phyloP scores from a whole-genome alignment of 2,329 filamentous ascomycete genomes.

The Bipolaris victoriae region DNA sequence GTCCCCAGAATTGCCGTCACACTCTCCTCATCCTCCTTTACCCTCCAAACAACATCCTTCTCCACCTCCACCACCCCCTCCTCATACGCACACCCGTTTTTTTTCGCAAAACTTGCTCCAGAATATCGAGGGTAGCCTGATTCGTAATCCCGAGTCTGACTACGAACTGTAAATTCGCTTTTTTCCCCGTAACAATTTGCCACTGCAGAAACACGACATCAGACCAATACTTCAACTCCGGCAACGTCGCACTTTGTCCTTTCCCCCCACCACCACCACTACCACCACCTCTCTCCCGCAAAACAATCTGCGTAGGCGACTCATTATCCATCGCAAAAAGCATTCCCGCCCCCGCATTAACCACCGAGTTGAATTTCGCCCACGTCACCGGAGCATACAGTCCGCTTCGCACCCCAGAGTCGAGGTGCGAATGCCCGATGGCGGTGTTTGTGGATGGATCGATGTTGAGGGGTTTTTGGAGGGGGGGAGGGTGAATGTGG shows the following conservation, averaged over 20 bases:
- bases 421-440: background rate
- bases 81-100: background rate
- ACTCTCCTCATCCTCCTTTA: background rate
- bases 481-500: no score
- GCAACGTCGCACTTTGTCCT: background rate
- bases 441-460: background rate
- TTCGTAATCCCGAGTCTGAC: background rate
- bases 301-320: background rate
- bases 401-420: background rate
- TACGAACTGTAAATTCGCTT: background rate
- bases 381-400: background rate
- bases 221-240: background rate
- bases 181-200: background rate
- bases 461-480: background rate
- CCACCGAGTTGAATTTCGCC: background rate
- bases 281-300: background rate
- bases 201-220: slow-evolving; percentile 1
- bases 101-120: background rate
- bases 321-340: background rate
- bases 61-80: no score
- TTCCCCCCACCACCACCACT: no score
- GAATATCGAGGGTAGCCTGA: background rate
- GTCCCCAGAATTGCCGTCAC: background rate
- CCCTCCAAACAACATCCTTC: background rate
- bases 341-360: background rate